Percentiles rank a stretch among this genome's conserved stretches.
phyloP scores from a whole-genome alignment of 169 alveolate species.

The Theileria parva region DNA sequence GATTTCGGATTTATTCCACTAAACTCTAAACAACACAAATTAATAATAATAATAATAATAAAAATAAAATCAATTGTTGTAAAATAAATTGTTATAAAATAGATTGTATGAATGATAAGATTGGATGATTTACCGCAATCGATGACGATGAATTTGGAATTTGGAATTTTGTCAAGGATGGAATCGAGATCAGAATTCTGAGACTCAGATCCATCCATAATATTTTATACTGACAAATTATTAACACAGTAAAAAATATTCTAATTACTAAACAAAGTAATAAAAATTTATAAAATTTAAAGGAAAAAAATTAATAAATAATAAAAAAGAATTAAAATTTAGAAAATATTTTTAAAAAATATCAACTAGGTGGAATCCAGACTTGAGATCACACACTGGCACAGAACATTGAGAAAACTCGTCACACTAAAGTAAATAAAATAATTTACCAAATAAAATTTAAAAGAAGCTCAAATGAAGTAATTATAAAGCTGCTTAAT shows the following conservation, averaged over 20 bases:
- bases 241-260: neutral
- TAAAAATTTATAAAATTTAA: too few species aligned
- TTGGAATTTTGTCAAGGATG: conserved; percentile 16
- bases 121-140: conserved; percentile 44
- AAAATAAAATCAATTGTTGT: neutral
- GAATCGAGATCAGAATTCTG: conserved; percentile 16
- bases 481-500: neutral
- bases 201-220: conserved; percentile 1
- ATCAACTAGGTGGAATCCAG: neutral
- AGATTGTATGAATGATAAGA: neutral
- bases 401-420: neutral
- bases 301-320: neutral
- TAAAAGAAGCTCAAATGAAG: neutral
- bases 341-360: too few species aligned
- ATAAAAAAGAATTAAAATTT: neutral
- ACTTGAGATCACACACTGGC: neutral
- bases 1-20: conserved; percentile 46
- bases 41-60: neutral
- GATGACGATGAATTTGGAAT: conserved; percentile 39
- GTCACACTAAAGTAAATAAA: neutral
- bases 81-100: too few species aligned
- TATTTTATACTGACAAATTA: neutral
- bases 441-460: too few species aligned
- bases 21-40: conserved; percentile 22
- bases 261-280: too few species aligned